A percentile compares a stretch with the other conserved stretches of the same genome.
phyloP scores from a whole-genome alignment of 345 rosid genomes.

The Eucalyptus fibrosa region DNA sequence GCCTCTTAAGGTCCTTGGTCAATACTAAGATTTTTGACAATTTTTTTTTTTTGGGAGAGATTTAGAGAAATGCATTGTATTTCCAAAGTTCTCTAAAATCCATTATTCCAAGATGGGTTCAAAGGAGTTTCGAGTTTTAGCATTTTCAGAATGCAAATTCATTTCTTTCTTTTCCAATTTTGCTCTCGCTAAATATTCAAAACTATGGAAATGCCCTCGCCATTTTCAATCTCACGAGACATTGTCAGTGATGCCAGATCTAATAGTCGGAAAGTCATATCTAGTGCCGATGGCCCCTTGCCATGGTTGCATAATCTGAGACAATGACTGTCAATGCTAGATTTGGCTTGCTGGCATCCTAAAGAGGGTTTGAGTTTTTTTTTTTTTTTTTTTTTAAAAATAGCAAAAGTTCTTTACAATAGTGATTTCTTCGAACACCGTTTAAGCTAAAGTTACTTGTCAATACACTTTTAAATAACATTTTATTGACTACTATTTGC shows the following conservation, averaged over 20 bases:
- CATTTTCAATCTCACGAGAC: no score
- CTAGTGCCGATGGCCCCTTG: not conserved
- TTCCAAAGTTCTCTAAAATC: not conserved
- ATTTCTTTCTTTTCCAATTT: no score
- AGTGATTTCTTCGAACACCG: no score
- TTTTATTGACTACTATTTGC: no score
- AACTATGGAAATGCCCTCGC: no score
- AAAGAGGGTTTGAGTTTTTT: not conserved
- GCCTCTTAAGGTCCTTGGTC: not conserved
- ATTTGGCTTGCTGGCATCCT: not conserved
- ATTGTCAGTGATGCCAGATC: no score
- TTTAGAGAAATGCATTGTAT: no score
- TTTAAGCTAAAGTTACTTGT: not conserved
- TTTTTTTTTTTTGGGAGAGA: not conserved
- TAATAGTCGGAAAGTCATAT: rapidly evolving
- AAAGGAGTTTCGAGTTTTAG: no score
- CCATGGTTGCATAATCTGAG: rapidly evolving
- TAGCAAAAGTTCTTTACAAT: no score
- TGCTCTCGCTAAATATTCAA: not conserved
- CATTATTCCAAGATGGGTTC: not conserved
- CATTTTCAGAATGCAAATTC: not conserved
- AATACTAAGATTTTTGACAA: not conserved
- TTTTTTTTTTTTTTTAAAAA: no score
- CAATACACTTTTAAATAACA: no score
- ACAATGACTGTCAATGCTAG: rapidly evolving